Evolutionary conservation across 1,284 basidiomycete species (phyloP), one percentile per base, ranked within the genome.

Genomic region (Polyporus tsugae): DNA sequence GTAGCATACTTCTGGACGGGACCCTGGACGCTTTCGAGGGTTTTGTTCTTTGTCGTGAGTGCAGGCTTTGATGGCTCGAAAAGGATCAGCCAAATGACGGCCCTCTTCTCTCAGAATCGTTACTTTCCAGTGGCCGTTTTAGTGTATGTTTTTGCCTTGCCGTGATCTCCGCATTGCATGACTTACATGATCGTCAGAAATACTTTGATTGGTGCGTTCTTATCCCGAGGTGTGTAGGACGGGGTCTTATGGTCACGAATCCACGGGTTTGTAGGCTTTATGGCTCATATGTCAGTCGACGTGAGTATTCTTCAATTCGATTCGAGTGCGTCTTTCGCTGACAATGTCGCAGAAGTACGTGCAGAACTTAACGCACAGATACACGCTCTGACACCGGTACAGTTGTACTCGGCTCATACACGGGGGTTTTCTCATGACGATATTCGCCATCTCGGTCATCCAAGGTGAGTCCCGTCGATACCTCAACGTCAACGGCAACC

Each of bases 1-100:
- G 61, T 78, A 38, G 61, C 73, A 35, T 76, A 74, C 63, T 79
- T 77, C 68, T 79, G 78, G 78, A 66, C 60, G 29, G 75, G 76
- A 4, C 36, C 62, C 49, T 79, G 78, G 78, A 67, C 69, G 2
- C 44, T 74, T 22, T 74, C 78, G 7, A 72, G 74, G 13, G 60
- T 74, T 35, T 60, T 79, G 19, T 79, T 74, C 66, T 72, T 79
- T 41, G 17, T 74, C 57, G 78, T 78, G 42, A 61, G 75, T 66
- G 7, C 5, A 9, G 4, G 10, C 19, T 5, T 13, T 25, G 35
- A n/a, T 29, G 15, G 33, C n/a, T n/a, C 6, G 6, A 22, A n/a
- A 46, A 46, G 44, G n/a, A 46, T 29, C 29, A 29, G 29, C 46
- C 17, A 72, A 17, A 42, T 65, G 53, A 53, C 22, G 5, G 2